phyloP scores from a whole-genome alignment of 2,329 filamentous ascomycete genomes.

The Diaporthe eres region DNA sequence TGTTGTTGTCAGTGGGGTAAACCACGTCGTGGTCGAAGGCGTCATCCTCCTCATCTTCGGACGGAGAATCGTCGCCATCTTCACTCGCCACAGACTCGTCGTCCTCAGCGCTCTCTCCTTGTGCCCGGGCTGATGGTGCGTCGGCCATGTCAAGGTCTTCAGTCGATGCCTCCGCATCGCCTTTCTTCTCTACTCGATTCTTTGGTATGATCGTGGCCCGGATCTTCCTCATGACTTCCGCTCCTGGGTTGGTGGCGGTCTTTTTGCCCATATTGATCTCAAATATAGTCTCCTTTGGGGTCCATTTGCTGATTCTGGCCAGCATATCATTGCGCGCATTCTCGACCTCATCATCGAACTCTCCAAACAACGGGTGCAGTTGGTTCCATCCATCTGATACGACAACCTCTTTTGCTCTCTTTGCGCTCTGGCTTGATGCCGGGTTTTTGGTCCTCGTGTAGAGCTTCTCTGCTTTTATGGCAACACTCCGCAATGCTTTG shows the following conservation, averaged over 20 bases:
- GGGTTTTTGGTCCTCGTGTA: conserved; percentile 92
- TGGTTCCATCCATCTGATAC: conserved; percentile 78
- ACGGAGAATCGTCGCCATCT: conserved; percentile 55
- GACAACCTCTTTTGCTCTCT: conserved; percentile 84
- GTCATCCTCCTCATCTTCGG: conserved; percentile 69
- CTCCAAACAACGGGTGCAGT: conserved; percentile 85
- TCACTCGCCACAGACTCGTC: conserved; percentile 56
- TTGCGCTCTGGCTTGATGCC: conserved; percentile 91
- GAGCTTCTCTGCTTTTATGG: conserved; percentile 90
- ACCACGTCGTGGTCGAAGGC: conserved; percentile 78
- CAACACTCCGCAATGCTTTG: conserved; percentile 77
- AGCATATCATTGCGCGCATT: conserved; percentile 87
- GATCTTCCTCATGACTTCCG: conserved; percentile 81
- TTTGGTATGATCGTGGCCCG: conserved; percentile 77
- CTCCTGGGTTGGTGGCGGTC: conserved; percentile 72
- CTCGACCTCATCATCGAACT: conserved; percentile 75
- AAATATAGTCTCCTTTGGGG: conserved; percentile 95
- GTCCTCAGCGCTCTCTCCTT: conserved; percentile 46
- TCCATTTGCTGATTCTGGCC: conserved; percentile 87
- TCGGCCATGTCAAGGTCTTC: conserved; percentile 49
- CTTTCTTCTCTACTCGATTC: conserved; percentile 59
- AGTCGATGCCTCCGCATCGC: conserved; percentile 52
- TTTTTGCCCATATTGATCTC: conserved; percentile 86
- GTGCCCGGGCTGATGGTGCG: conserved; percentile 47
- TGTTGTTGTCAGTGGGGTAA: conserved; percentile 8